Conservation (phyloP, 2,329 filamentous ascomycete species). For the Talaromyces sp. region DNA sequence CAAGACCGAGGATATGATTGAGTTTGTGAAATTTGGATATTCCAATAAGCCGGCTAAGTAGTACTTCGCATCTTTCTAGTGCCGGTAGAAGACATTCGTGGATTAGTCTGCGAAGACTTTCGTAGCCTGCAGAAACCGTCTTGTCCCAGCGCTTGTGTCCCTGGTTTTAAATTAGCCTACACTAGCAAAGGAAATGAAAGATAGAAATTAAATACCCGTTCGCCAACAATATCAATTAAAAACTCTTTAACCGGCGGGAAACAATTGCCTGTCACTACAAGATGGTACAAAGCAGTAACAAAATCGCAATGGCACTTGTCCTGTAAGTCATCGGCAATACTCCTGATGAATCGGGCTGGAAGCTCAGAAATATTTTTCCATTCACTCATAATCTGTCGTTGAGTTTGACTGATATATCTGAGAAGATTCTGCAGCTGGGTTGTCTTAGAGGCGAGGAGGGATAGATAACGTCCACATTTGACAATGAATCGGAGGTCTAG, state of each 20-base stretch:
- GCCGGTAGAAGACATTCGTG: constrained; percentile 88
- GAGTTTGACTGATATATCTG: constrained; percentile 76
- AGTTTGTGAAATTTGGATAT: constrained; percentile 74
- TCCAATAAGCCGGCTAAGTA: constrained; percentile 77
- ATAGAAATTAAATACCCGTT: constrained; percentile 55
- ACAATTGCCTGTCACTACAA: constrained; percentile 78
- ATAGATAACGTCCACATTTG: constrained; percentile 69
- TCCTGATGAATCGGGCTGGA: constrained; percentile 70
- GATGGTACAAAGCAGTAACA: constrained; percentile 73
- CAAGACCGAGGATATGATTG: constrained; percentile 63
- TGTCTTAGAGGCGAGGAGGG: constrained; percentile 78
- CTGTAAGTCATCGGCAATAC: constrained; percentile 69
- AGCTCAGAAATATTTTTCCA: constrained; percentile 80
- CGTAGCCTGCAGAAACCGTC: constrained; percentile 71
- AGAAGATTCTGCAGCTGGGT: constrained; percentile 83
- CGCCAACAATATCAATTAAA: constrained; percentile 76
- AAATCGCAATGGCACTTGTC: constrained; percentile 63
- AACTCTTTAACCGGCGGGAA: constrained; percentile 75
- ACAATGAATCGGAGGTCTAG: constrained; percentile 81
- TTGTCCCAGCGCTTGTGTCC: constrained; percentile 96
- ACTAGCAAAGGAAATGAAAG: not conserved
- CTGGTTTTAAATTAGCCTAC: constrained; percentile 38
- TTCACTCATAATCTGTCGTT: constrained; percentile 73
- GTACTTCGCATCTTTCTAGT: constrained; percentile 74
- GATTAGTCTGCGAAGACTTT: constrained; percentile 69